phyloP scores from a whole-genome alignment of 768 basidiomycete species.

The Pleurotus giganteus region DNA sequence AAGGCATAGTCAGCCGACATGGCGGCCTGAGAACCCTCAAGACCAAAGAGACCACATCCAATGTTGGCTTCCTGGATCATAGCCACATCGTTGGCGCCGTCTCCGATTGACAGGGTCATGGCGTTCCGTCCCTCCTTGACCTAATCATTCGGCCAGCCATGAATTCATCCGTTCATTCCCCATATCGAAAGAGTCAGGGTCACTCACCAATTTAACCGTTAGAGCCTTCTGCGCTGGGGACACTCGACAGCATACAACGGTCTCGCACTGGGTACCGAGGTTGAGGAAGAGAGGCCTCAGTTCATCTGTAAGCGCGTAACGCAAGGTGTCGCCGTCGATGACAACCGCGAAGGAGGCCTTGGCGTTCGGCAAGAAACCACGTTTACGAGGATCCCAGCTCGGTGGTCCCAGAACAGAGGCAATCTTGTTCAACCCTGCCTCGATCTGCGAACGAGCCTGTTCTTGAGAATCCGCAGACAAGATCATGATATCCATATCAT shows the following conservation, averaged over 20 bases:
- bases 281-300: constrained; percentile 88
- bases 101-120: constrained; percentile 96
- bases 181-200: background rate
- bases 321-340: constrained; percentile 92
- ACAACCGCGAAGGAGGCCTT: constrained; percentile 88
- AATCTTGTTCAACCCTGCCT: constrained; percentile 93
- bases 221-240: constrained; percentile 98
- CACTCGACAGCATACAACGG: constrained; percentile 97
- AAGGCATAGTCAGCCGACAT: constrained; percentile 99
- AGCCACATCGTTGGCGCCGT: constrained; percentile 97
- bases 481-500: constrained; percentile 97
- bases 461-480: constrained; percentile 80
- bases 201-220: constrained; percentile 83
- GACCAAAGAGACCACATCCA: constrained; percentile 89
- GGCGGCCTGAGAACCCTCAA: constrained; percentile 96
- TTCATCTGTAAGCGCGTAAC: constrained; percentile 72
- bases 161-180: background rate
- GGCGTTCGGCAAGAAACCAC: constrained; percentile 65
- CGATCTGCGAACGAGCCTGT: constrained; percentile 80
- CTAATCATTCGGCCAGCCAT: constrained; percentile 30
- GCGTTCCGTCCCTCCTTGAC: constrained; percentile 95
- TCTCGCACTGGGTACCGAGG: constrained; percentile 93
- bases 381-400: constrained; percentile 52
- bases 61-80: constrained; percentile 99
- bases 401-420: constrained; percentile 83